Base-by-base conservation (phyloP, 495 filamentous ascomycete species). In the Aspergillus sclerotiicarbonarius region DNA sequence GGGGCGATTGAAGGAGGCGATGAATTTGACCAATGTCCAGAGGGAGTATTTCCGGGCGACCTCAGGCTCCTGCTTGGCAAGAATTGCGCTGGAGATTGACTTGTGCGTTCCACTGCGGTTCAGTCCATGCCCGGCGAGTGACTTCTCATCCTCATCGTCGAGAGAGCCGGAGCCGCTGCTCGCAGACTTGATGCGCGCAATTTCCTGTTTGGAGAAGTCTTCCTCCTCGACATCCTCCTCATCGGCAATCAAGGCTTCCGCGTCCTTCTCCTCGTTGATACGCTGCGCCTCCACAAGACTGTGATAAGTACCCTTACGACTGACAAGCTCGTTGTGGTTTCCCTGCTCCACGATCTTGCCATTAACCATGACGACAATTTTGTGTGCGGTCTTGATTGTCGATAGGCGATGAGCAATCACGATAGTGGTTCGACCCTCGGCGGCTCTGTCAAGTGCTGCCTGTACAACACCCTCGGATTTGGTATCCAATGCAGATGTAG, bases 381-480 rank as follows among this genome's bases (percentile, higher is more conserved):
- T 98, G 68, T 96, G 87, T 0, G 92, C 93, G 56, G 88, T 83
- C 71, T 88, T 93, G 76, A 98, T 96, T 31, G 94, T 98, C 0
- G 90, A 95, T 31, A 98, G 78, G 51, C 94, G 85, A 71, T 98
- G 94, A 25, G 94, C 95, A 66, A 98, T 98, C 9, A 93, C 88
- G 66, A 98, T 96, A 10, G 94, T 98, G 0, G 94, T 98, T 25
- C 94, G 84, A n/a, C 93, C 94, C 61, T 88, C 81, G 12, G 92
- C 83, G 37, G 91, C 94, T 47, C 82, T 87, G 63, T 97, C 92
- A 19, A 98, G 80, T 16, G 94, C 94, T 41, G 90, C 90, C 73
- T 98, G 94, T 0, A 98, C 94, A 6, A 96, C 89, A 32, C 90
- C 91, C 74, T 98, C 94, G 13, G 90, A 92, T 67, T 92, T 94